These are phyloP conservation scores for Solanum pinnatisectum DNA, from an alignment of 257 asterid species.

Conservation along the genomic window DNA sequence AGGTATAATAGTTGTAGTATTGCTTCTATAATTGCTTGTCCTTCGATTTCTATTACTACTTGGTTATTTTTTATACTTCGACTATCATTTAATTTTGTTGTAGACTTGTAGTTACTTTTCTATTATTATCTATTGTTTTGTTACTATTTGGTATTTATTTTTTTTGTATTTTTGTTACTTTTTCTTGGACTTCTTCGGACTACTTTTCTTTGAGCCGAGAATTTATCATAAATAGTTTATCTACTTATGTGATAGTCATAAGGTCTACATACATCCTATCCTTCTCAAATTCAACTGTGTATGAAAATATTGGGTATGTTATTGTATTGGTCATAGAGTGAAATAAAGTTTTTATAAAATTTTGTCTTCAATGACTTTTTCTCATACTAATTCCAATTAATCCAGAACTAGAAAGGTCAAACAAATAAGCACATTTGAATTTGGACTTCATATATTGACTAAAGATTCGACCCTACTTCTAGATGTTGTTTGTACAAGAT, in stretches of 20 bases:
- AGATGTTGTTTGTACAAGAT: background rate
- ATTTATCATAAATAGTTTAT: accelerated
- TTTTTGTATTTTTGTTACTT: background rate
- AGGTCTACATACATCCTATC: background rate
- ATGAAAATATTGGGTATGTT: background rate
- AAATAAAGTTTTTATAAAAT: background rate
- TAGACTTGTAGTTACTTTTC: background rate
- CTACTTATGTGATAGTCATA: accelerated
- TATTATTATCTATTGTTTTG: background rate
- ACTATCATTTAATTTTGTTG: background rate
- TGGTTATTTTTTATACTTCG: background rate
- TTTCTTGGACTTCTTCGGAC: background rate
- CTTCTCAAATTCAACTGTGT: background rate
- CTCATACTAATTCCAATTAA: background rate
- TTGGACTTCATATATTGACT: background rate
- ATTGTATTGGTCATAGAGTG: background rate
- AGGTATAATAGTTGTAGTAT: background rate
- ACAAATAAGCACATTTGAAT: background rate
- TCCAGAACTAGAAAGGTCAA: background rate
- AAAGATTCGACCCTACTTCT: background rate
- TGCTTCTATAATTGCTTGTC: background rate
- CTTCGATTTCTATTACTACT: background rate
- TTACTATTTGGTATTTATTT: background rate
- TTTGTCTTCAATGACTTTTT: background rate
- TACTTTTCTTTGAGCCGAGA: accelerated